phyloP scores from a whole-genome alignment of 2,329 filamentous ascomycete genomes.

The Mycosphaerella arachidis region DNA sequence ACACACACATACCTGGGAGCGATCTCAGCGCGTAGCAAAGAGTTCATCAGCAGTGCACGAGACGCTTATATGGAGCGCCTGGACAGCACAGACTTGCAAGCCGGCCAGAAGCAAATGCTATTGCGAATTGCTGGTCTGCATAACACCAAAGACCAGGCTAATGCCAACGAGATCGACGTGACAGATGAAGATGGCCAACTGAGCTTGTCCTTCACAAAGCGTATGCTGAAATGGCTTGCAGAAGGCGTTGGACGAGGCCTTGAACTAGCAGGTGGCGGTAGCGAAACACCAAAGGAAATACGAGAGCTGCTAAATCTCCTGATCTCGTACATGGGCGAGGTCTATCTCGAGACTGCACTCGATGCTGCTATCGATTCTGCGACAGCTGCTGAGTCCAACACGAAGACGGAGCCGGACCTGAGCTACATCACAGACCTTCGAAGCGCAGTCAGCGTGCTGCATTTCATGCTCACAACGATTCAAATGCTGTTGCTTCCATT shows the following conservation, averaged over 20 bases:
- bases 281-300: conserved; percentile 91
- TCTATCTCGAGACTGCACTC: conserved; percentile 64
- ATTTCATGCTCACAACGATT: conserved; percentile 89
- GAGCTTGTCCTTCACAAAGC: conserved; percentile 81
- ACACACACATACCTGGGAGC: conserved; percentile 84
- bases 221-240: conserved; percentile 96
- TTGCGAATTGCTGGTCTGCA: conserved; percentile 78
- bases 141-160: conserved; percentile 57
- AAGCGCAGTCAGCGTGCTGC: conserved; percentile 80
- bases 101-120: conserved; percentile 86
- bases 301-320: conserved; percentile 77
- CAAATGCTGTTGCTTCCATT: conserved; percentile 85
- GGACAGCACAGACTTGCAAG: conserved; percentile 81
- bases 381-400: conserved; percentile 64
- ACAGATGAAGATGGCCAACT: conserved; percentile 83
- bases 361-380: conserved; percentile 71
- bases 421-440: conserved; percentile 74
- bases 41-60: conserved; percentile 79
- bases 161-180: conserved; percentile 63
- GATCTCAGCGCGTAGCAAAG: conserved; percentile 81
- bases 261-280: conserved; percentile 73
- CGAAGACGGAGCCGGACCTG: conserved; percentile 82
- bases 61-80: conserved; percentile 87
- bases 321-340: conserved; percentile 80
- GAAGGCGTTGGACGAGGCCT: conserved; percentile 88